Evolutionary conservation across 352 stramenopile genomes (phyloP), one percentile per base, ranked within the genome.

Genomic region (Thraustochytrium sp.): DNA sequence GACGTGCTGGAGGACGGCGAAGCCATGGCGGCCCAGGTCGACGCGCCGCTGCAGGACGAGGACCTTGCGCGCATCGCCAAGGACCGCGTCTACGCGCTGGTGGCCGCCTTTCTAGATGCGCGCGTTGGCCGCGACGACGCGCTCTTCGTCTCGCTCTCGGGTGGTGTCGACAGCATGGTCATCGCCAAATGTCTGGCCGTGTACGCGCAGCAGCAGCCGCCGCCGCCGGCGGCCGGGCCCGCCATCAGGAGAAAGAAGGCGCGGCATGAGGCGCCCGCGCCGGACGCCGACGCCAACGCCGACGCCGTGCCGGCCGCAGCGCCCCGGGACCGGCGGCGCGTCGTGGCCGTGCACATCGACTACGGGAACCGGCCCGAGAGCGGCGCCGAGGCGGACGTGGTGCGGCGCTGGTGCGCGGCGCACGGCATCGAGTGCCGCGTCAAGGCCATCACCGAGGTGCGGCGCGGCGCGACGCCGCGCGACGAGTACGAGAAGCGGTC

Each of bases 121-220:
- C 84, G 87, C 48, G 88, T 87, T 18, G 46, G 82, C 49, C 29
- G 46, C n/a, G 48, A 46, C 2, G 56, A 86, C 38, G 53, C 82
- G 2, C 54, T 94, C 42, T 93, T 95, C 36, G 91, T 98, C 8
- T 98, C 93, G 48, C 88, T 98, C 29, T 98, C 93, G 4, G 95
- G 95, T 56, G 94, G 94, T 72, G 96, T 99, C 23, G 96, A 99
- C 88, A 98, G 93, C 65, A 99, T 99, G 96, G 96, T 98, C 23
- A 93, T 98, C 82, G 93, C 93, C 51, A 92, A 94, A 82, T 88
- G 97, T 75, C 90, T 99, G 44, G 89, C 93, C 68, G 91, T 94
- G 59, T 88, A 99, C 37, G 89, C 89, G 1, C 68, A 85, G 0
- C 29, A 40, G 42, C 59, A 21, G 21, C 59, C 26, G 8, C n/a